These are phyloP conservation scores for Amanita muscaria DNA, from an alignment of 768 basidiomycete species.

Conservation along the genomic window DNA sequence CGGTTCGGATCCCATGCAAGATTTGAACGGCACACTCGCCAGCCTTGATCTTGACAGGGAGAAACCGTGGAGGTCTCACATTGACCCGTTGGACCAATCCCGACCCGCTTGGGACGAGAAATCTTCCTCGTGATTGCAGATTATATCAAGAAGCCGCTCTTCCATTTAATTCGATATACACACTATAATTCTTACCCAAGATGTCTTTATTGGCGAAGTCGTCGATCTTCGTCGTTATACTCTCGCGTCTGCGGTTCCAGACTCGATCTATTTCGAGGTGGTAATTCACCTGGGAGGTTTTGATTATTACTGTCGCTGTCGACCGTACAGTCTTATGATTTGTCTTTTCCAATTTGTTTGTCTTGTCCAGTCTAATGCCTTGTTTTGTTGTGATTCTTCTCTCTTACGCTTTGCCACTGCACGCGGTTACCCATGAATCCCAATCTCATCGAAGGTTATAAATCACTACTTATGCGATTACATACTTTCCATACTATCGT, in stretches of 20 bases:
- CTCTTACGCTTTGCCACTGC: slow-evolving; percentile 5
- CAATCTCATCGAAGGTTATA: slow-evolving; percentile 8
- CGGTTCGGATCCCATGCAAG: slow-evolving; percentile 50
- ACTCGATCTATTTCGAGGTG: slow-evolving; percentile 7
- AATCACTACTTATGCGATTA: slow-evolving; percentile 1
- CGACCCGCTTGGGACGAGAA: not conserved
- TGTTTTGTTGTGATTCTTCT: slow-evolving; percentile 8
- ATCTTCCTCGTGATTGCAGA: not conserved
- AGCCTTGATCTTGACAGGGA: slow-evolving; percentile 55
- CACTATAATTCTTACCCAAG: slow-evolving; percentile 4
- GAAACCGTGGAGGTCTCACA: not conserved
- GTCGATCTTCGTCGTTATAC: slow-evolving; percentile 2
- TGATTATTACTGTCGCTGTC: slow-evolving; percentile 5
- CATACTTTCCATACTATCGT: not conserved
- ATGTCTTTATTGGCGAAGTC: slow-evolving; percentile 4
- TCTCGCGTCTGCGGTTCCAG: slow-evolving; percentile 8
- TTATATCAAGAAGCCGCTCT: not conserved
- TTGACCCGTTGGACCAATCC: slow-evolving; percentile 1
- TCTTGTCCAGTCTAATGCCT: slow-evolving; percentile 7
- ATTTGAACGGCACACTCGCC: slow-evolving; percentile 70
- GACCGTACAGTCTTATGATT: slow-evolving; percentile 1
- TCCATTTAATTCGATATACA: slow-evolving; percentile 1
- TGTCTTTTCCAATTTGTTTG: slow-evolving; percentile 6
- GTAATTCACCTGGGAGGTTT: not conserved
- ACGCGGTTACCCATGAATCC: slow-evolving; percentile 10